phyloP scores from a whole-genome alignment of 129 eudicot genomes.

The Kitagawia praeruptora region DNA sequence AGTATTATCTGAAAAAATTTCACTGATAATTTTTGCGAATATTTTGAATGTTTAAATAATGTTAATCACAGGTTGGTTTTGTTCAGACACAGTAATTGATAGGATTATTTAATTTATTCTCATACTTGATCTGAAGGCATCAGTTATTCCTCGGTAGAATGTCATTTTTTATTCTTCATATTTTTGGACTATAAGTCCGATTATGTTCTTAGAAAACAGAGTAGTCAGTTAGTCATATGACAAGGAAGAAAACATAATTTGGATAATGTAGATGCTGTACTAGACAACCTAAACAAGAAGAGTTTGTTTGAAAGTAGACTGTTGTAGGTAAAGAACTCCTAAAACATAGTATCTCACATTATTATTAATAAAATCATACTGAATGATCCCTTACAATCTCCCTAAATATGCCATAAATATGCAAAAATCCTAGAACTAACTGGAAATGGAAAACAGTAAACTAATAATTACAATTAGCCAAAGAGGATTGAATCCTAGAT shows the following conservation, averaged over 20 bases:
- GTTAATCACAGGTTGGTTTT: too few relatives aligned
- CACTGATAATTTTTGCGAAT: too few relatives aligned
- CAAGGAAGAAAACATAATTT: too few relatives aligned
- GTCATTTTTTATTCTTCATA: too few relatives aligned
- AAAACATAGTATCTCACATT: background rate
- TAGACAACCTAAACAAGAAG: background rate
- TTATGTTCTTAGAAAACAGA: too few relatives aligned
- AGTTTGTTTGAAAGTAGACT: background rate
- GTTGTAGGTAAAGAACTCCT: background rate
- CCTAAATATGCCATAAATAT: background rate
- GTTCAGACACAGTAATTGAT: too few relatives aligned
- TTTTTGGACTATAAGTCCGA: too few relatives aligned
- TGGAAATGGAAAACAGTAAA: background rate
- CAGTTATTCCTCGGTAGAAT: too few relatives aligned
- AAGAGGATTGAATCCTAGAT: background rate
- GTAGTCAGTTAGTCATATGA: too few relatives aligned
- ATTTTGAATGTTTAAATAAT: too few relatives aligned
- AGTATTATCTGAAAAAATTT: background rate
- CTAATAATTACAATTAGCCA: background rate
- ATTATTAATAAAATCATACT: background rate
- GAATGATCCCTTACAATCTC: background rate
- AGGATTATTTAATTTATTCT: too few relatives aligned
- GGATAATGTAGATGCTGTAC: background rate
- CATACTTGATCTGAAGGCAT: background rate
- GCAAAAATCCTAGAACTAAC: background rate